Conservation (phyloP, 192 early-diverging fungal genomes). For the Phlyctochytrium bullatum region DNA sequence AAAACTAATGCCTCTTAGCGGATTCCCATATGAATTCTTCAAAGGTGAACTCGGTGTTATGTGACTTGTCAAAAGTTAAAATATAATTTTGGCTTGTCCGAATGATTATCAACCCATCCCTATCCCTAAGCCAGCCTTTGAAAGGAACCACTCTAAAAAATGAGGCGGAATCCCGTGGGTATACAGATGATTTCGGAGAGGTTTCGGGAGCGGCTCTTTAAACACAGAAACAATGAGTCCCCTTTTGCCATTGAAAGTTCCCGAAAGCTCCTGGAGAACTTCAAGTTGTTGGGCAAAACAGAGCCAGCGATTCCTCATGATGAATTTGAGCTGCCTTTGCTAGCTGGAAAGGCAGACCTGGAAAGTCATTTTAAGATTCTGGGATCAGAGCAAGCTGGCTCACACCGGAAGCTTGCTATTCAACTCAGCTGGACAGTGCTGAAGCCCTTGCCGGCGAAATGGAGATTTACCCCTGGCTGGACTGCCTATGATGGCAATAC, state of each 20-base stretch:
- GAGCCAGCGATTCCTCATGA: slow-evolving; percentile 39
- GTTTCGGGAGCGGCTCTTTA: slow-evolving; percentile 51
- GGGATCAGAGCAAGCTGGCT: slow-evolving; percentile 60
- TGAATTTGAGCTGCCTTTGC: slow-evolving; percentile 50
- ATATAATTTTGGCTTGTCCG: no score
- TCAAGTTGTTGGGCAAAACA: slow-evolving; percentile 56
- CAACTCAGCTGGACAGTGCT: slow-evolving; percentile 41
- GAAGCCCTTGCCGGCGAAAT: slow-evolving; percentile 16
- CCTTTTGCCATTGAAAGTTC: neutral
- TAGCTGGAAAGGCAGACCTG: slow-evolving; percentile 50
- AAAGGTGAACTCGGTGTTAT: no score
- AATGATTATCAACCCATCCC: no score
- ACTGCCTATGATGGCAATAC: slow-evolving; percentile 66
- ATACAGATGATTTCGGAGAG: slow-evolving; percentile 62
- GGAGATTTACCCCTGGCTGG: slow-evolving; percentile 65
- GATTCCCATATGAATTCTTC: no score
- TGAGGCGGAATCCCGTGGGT: slow-evolving; percentile 38
- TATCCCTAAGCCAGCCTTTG: no score
- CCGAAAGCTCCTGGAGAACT: slow-evolving; percentile 28
- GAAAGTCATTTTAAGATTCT: slow-evolving; percentile 78
- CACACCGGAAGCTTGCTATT: slow-evolving; percentile 55
- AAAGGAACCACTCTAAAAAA: no score
- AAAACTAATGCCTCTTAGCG: no score
- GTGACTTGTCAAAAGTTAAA: no score
- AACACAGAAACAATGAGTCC: neutral